phyloP scores from a whole-genome alignment of 169 alveolate genomes.

The Eimeria acervulina region DNA sequence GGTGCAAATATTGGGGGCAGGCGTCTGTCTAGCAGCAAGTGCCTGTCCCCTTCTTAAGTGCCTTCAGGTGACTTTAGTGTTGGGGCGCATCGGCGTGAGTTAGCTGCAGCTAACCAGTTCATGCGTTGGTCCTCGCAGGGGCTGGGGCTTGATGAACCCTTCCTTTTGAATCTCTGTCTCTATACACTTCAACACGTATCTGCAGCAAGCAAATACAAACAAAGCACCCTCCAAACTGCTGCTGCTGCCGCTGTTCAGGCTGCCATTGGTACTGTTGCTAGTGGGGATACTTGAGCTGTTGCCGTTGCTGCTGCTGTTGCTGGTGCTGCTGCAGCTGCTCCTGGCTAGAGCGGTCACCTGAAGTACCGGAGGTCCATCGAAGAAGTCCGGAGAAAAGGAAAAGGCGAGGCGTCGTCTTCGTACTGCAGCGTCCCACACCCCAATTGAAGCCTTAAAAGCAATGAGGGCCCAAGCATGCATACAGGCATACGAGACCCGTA shows the following conservation, averaged over 20 bases:
- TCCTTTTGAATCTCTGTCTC: constrained; percentile 50
- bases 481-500: neutral
- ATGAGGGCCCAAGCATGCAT: neutral
- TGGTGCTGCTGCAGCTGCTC: neutral
- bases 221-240: neutral
- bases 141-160: constrained; percentile 40
- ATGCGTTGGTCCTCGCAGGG: constrained; percentile 51
- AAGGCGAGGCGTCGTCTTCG: constrained; percentile 61
- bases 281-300: neutral
- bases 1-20: neutral
- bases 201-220: neutral
- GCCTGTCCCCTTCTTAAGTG: neutral
- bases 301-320: too few species aligned
- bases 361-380: constrained; percentile 68
- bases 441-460: neutral
- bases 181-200: constrained; percentile 59
- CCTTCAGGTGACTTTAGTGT: neutral
- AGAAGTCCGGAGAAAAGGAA: constrained; percentile 41
- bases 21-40: neutral
- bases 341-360: neutral
- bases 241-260: neutral
- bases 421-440: constrained; percentile 30
- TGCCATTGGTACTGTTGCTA: neutral
- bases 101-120: neutral
- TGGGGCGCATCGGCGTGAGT: neutral